Percentiles rank a stretch among this genome's conserved stretches.
Conservation (phyloP, 768 basidiomycete genomes). For the Myochromella boudieri region DNA sequence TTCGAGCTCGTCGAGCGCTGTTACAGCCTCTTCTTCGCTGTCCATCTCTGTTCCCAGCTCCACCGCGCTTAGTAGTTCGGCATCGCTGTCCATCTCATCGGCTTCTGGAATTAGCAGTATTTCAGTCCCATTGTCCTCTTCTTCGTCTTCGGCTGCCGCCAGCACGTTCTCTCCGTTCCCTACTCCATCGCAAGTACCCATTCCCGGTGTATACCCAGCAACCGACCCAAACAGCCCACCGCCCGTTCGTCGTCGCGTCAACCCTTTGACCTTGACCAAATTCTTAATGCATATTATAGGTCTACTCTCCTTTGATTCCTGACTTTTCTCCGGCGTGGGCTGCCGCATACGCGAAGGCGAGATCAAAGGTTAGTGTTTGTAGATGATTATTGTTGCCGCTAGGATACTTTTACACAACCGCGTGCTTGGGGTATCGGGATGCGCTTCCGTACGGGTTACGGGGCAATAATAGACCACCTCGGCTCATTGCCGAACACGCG, state of each 20-base stretch:
- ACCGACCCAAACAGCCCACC: conserved; percentile 61
- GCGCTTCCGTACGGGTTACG: neutral
- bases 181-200: conserved; percentile 52
- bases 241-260: conserved; percentile 32
- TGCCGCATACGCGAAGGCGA: conserved; percentile 57
- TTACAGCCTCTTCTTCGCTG: neutral
- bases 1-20: neutral
- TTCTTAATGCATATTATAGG: conserved; percentile 17
- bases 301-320: conserved; percentile 37
- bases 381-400: neutral
- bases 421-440: too few relatives aligned
- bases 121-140: neutral
- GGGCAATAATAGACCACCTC: too few relatives aligned
- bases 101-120: neutral
- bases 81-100: conserved; percentile 2
- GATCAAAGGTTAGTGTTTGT: conserved; percentile 42
- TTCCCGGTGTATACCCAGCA: conserved; percentile 52
- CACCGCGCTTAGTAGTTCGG: neutral
- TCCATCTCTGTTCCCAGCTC: conserved; percentile 2
- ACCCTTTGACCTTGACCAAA: neutral
- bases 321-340: conserved; percentile 59
- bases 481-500: too few relatives aligned
- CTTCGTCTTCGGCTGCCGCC: conserved; percentile 10
- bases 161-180: conserved; percentile 54
- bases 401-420: too few relatives aligned